These are phyloP conservation scores for Eremothecium cymbalariae DNA, from an alignment of 1,139 yeast genomes.

Conservation along the genomic window DNA sequence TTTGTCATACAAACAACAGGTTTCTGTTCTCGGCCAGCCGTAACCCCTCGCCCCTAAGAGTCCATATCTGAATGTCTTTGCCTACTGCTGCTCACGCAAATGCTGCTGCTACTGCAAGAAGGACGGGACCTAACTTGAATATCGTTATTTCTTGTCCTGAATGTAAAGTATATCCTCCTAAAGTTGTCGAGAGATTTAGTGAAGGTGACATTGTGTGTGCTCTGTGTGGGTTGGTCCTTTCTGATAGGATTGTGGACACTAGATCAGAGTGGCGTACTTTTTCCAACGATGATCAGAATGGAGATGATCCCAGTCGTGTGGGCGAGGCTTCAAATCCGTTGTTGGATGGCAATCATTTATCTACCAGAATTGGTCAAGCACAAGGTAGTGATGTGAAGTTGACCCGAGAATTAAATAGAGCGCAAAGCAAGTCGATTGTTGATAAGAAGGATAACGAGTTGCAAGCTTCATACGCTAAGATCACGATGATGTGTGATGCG, in stretches of 20 bases:
- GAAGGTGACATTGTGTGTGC: constrained; percentile 99
- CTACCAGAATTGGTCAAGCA: constrained; percentile 84
- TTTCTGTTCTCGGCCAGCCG: too few relatives aligned
- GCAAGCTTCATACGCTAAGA: constrained; percentile 82
- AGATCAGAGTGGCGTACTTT: constrained; percentile 99
- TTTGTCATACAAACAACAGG: too few relatives aligned
- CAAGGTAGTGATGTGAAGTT: constrained; percentile 56
- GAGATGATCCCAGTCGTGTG: constrained; percentile 98
- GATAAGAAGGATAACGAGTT: constrained; percentile 84
- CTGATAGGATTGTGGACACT: constrained; percentile 89
- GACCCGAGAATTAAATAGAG: constrained; percentile 82
- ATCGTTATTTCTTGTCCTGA: constrained; percentile 92
- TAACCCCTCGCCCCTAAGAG: neutral
- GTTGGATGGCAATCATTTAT: constrained; percentile 83
- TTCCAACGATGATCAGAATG: constrained; percentile 93
- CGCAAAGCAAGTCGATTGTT: constrained; percentile 77
- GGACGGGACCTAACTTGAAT: constrained; percentile 65
- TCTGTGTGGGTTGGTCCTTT: constrained; percentile 85
- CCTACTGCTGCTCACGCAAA: constrained; percentile 21
- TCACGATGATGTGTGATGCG: constrained; percentile 95
- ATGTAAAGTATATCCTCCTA: constrained; percentile 93
- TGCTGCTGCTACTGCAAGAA: constrained; percentile 18
- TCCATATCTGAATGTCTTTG: constrained; percentile 14
- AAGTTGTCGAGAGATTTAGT: constrained; percentile 85
- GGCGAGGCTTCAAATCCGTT: constrained; percentile 98